Evolutionary conservation across 306 rosid species (phyloP).

Genomic region (Myrica gale): DNA sequence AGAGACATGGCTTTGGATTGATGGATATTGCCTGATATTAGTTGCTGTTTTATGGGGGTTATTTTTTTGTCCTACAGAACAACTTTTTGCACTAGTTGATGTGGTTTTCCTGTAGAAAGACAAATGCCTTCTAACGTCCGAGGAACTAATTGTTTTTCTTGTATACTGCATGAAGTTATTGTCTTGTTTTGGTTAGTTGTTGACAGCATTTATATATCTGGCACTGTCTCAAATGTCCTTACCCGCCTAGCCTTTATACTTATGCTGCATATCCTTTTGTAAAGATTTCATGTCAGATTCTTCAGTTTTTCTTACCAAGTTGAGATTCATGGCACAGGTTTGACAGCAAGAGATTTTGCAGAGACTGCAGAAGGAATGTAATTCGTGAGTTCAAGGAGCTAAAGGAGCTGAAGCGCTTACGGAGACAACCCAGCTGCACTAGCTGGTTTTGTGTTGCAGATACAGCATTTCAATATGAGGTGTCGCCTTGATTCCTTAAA

Average conservation of each 20-base stretch:
- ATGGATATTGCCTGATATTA: background rate
- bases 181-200: slow-evolving; percentile 23
- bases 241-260: background rate
- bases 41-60: background rate
- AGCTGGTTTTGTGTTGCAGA: slow-evolving; percentile 98
- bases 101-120: slow-evolving; percentile 21
- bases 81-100: slow-evolving; percentile 25
- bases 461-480: slow-evolving; percentile 95
- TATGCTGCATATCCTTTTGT: background rate
- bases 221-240: slow-evolving; percentile 15
- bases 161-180: slow-evolving; percentile 8
- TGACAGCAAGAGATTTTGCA: slow-evolving; percentile 99
- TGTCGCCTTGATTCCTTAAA: slow-evolving; percentile 41
- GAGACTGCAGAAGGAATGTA: slow-evolving; percentile 99
- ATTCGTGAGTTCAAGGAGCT: slow-evolving; percentile 98
- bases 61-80: background rate
- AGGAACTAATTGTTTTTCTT: slow-evolving; percentile 7
- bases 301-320: slow-evolving; percentile 31
- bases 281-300: slow-evolving; percentile 12
- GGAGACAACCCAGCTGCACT: slow-evolving; percentile 95
- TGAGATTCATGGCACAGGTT: slow-evolving; percentile 59
- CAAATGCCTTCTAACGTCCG: slow-evolving; percentile 16
- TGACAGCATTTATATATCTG: slow-evolving; percentile 11
- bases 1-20: too few species aligned
- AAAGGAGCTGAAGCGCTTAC: slow-evolving; percentile 90